phyloP scores from a whole-genome alignment of 2,329 filamentous ascomycete species.

The Cladosporium sp. region DNA sequence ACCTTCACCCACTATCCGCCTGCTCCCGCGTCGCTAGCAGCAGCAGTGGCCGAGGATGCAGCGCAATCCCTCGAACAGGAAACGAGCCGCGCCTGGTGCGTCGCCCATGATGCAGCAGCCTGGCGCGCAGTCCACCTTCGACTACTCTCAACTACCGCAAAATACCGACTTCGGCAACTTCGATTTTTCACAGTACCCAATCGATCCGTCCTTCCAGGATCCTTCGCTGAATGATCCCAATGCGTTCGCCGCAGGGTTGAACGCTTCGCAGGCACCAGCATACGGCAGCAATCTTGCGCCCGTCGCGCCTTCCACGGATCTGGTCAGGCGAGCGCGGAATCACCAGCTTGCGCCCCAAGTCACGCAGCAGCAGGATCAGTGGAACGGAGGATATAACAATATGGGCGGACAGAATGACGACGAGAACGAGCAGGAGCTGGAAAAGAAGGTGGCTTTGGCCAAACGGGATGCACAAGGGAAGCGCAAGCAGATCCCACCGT shows the following conservation, averaged over 20 bases:
- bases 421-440: conserved; percentile 76
- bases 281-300: conserved; percentile 25
- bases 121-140: conserved; percentile 31
- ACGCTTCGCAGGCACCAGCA: conserved; percentile 28
- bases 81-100: conserved; percentile 72
- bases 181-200: conserved; percentile 31
- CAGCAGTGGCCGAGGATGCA: conserved; percentile 7
- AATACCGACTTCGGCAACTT: conserved; percentile 38
- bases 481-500: conserved; percentile 93
- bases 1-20: not conserved
- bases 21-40: conserved; percentile 1
- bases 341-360: conserved; percentile 45
- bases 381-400: conserved; percentile 41
- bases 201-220: conserved; percentile 38
- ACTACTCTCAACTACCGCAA: conserved; percentile 50
- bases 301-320: conserved; percentile 40
- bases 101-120: conserved; percentile 62
- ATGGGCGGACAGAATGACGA: conserved; percentile 51
- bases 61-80: conserved; percentile 47
- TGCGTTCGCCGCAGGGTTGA: conserved; percentile 32
- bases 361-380: conserved; percentile 37
- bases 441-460: conserved; percentile 75
- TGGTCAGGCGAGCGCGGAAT: conserved; percentile 49
- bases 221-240: conserved; percentile 40
- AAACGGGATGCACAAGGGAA: conserved; percentile 88